phyloP scores from a whole-genome alignment of 371 early-diverging fungal species.

The Apophysomyces sp. region DNA sequence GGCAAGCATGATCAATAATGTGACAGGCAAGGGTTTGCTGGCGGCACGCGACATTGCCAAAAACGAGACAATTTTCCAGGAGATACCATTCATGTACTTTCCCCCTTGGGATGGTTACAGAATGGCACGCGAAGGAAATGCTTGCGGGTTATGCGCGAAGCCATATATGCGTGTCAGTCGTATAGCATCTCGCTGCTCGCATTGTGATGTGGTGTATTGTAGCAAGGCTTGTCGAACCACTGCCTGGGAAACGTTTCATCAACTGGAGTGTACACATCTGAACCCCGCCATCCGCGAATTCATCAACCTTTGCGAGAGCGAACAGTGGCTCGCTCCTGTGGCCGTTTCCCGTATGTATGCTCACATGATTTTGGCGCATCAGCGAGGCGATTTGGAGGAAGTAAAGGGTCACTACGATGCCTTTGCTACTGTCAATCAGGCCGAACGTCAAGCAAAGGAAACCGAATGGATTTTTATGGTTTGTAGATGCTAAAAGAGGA shows the following conservation, averaged over 20 bases:
- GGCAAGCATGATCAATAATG: slow-evolving; percentile 57
- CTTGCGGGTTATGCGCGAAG: slow-evolving; percentile 61
- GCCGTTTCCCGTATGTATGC: slow-evolving; percentile 60
- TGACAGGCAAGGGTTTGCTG: slow-evolving; percentile 67
- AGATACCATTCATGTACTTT: slow-evolving; percentile 64
- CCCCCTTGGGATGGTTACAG: slow-evolving; percentile 62
- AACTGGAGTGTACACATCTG: slow-evolving; percentile 50
- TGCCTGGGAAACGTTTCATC: slow-evolving; percentile 60
- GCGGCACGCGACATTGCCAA: slow-evolving; percentile 56
- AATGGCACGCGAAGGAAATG: slow-evolving; percentile 46
- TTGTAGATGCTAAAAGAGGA: slow-evolving; percentile 3
- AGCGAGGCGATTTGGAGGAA: slow-evolving; percentile 51
- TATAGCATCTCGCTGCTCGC: slow-evolving; percentile 46
- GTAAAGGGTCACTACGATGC: slow-evolving; percentile 58
- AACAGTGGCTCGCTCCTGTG: slow-evolving; percentile 60
- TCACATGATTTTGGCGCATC: slow-evolving; percentile 56
- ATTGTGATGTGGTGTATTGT: slow-evolving; percentile 55
- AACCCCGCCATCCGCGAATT: slow-evolving; percentile 48
- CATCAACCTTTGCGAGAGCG: slow-evolving; percentile 48
- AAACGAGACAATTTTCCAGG: slow-evolving; percentile 55
- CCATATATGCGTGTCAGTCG: slow-evolving; percentile 40
- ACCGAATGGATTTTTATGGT: slow-evolving; percentile 69
- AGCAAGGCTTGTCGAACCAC: slow-evolving; percentile 51
- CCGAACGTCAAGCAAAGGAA: slow-evolving; percentile 64
- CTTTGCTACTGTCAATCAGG: slow-evolving; percentile 65